These are phyloP conservation scores for Aspergillus sojae DNA, from an alignment of 2,329 filamentous ascomycete species.

Conservation along the genomic window DNA sequence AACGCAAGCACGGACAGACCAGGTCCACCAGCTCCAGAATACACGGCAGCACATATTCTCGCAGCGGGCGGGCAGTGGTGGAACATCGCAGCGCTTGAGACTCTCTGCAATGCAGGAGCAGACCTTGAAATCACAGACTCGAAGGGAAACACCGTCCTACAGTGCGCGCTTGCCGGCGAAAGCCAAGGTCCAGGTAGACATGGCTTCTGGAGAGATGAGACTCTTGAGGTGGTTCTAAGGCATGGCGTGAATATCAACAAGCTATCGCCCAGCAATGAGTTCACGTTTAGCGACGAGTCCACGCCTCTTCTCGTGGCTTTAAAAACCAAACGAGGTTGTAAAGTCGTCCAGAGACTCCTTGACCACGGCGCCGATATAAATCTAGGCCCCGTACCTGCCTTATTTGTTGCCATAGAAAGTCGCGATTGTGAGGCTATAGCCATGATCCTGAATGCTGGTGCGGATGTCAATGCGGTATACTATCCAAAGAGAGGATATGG, in stretches of 20 bases:
- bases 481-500: not conserved
- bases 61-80: not conserved
- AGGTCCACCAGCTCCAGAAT: not conserved
- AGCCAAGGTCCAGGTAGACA: not conserved
- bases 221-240: not conserved
- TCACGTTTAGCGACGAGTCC: not conserved
- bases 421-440: not conserved
- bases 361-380: not conserved
- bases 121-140: not conserved
- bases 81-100: not conserved
- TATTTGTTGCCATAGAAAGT: not conserved
- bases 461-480: not conserved
- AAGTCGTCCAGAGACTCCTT: not conserved
- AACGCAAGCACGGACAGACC: no score
- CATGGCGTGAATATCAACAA: not conserved
- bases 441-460: not conserved
- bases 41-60: not conserved
- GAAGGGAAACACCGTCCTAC: not conserved
- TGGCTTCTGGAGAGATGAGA: not conserved
- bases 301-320: not conserved
- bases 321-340: not conserved
- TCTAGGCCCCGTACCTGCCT: not conserved
- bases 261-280: not conserved
- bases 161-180: not conserved
- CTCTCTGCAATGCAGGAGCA: not conserved